Base-by-base conservation (phyloP, 129 eudicot species). In the Mikania micrantha region DNA sequence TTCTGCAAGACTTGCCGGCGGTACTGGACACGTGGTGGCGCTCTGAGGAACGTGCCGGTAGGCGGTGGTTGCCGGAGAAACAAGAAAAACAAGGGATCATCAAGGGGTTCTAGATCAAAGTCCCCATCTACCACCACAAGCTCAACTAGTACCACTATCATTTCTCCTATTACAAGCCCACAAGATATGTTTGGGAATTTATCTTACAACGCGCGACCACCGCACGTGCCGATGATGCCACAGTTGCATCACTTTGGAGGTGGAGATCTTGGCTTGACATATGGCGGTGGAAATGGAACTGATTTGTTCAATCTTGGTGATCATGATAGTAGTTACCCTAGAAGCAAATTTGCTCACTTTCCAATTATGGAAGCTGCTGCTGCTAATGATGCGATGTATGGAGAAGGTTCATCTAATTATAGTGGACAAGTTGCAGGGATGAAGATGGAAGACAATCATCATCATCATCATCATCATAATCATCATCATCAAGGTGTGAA, bases 11-110 rank as follows among this genome's bases (percentile, higher is more conserved):
- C 77, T 16, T 70, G 77, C 41, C 81, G 77, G 17, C 25, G 81
- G 19, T 77, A 77, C 15, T 77, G 81, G 77, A 77, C 81, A 27
- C 20, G 76, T 39, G 81, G 81, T 20, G 81, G 81, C 9, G 77
- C 81, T 9, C 63, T 77, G 32, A 77, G 81, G 48, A 77, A 70
- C 49, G 77, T 77, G 29, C 81, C 81, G 17, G 77, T 77, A 17
- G 87, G 87, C 3, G 85, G 88, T 20, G 85, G 88, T 20, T 77
- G 80, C 50, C 66, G 88, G 66, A 73, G 79, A 68, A 84, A 77
- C 79, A 79, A 83, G 60, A 79, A 77, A 59, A 84, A 44, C 49
- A 82, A 32, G 9, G 72, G 40, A 56, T 70, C 63, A 12, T 34
- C 80, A 75, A 67, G 74, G 47, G 74, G 53, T 35, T 64, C 48